Base-by-base conservation (phyloP, 2,329 filamentous ascomycete genomes). In the Diplodia mutila region DNA sequence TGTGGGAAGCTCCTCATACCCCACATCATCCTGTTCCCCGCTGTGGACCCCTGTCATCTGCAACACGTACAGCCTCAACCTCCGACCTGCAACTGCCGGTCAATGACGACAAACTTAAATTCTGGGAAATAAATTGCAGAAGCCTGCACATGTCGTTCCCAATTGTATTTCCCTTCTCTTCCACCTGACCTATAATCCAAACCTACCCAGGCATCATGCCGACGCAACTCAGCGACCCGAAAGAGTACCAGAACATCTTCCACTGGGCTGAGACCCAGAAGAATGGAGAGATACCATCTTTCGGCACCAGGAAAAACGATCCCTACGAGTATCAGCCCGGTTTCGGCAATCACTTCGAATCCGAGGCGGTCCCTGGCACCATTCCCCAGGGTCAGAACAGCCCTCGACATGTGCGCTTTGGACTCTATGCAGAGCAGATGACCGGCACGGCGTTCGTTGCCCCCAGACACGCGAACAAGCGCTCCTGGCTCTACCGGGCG, bases 181-280 rank as follows among this genome's bases (percentile, higher is more conserved):
- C n/a, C 48, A 23, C 18, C 21, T 25, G n/a, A n/a, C 29, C 32
- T 18, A 14, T 51, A 23, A 25, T 46, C 29, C 14, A 25, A 21
- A n/a, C 14, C 32, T 27, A 48, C 6, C 25, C 16, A 37, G 34
- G 29, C 52, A 67, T 3, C 48, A 67, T 67, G 66, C 57, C 66
- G 37, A 21, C 49, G 3, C 66, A 69, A 34, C 65, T 74, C 69
- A 66, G 78, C 72, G 69, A 80, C 71, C 75, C 81, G 66, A 70
- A 78, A 64, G 71, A 78, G 61, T 78, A 78, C 61, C 76, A 78
- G 68, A 72, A 76, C 21, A 78, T 77, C 57, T 79, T 79, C 70
- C 77, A 78, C 72, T 88, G 86, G 86, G 86, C 85, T 0, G 85
- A 86, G 72, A 87, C 85, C n/a, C 86, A 88, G 70, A 82, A 87